Conservation (phyloP, 2,329 filamentous ascomycete species). For the Calonectria henricotiae region DNA sequence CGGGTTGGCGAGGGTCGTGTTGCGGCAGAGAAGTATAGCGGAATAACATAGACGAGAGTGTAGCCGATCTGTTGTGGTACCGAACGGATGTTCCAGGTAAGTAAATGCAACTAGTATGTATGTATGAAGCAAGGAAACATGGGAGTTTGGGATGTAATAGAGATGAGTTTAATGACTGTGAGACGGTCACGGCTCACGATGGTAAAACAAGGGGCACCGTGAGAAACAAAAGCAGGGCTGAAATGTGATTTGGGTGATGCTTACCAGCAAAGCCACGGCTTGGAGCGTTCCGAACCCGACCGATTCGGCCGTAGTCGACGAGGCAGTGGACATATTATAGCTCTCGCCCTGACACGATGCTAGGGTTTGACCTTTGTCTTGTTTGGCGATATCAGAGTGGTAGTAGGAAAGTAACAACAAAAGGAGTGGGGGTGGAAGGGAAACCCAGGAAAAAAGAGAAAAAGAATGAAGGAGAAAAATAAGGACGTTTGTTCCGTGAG, state of each 20-base stretch:
- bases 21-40: conserved; percentile 87
- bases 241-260: conserved; percentile 31
- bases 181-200: conserved; percentile 3
- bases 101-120: conserved; percentile 12
- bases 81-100: conserved; percentile 27
- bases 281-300: conserved; percentile 47
- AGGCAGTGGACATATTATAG: conserved; percentile 29
- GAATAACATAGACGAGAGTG: conserved; percentile 90
- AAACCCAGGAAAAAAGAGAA: conserved; percentile 13
- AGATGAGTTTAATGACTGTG: neutral
- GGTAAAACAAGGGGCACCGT: conserved; percentile 1
- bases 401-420: neutral
- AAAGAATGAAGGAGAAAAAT: neutral
- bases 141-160: neutral
- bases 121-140: conserved; percentile 2
- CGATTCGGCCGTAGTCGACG: conserved; percentile 31
- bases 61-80: conserved; percentile 75
- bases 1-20: conserved; percentile 86
- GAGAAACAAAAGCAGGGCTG: neutral
- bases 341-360: conserved; percentile 7
- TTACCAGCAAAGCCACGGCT: conserved; percentile 49
- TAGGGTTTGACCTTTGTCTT: neutral
- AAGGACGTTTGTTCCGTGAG: neutral
- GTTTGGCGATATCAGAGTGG: neutral
- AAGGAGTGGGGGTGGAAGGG: conserved; percentile 12